Conservation (phyloP, 495 filamentous ascomycete species). For the Penicillium pulvis region DNA sequence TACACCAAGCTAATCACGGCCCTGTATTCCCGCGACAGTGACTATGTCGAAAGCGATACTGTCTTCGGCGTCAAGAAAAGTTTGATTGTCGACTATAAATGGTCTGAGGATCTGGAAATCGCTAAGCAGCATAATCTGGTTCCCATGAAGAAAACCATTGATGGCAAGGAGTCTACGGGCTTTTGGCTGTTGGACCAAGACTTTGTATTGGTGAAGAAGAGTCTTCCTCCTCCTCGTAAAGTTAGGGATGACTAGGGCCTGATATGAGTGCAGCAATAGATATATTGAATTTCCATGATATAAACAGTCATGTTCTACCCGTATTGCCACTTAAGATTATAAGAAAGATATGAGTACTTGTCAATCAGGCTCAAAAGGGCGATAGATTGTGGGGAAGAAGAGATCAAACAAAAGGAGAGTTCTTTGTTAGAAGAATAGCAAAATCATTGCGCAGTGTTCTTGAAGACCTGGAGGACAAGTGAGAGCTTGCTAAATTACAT, state of each 20-base stretch:
- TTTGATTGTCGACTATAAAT: background rate
- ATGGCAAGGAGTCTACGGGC: slow-evolving; percentile 11
- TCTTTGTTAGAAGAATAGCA: too few species aligned
- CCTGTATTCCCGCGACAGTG: background rate
- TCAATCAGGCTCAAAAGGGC: too few species aligned
- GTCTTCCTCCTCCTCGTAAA: slow-evolving; percentile 4
- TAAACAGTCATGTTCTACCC: too few species aligned
- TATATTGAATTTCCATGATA: too few species aligned
- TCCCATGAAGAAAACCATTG: slow-evolving; percentile 7
- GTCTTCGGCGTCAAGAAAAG: background rate
- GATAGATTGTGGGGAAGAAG: too few species aligned
- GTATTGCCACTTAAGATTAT: too few species aligned
- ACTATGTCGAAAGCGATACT: background rate
- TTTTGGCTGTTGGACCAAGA: slow-evolving; percentile 19
- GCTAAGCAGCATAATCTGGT: background rate
- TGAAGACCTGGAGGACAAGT: too few species aligned
- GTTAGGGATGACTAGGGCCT: background rate
- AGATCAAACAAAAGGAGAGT: too few species aligned
- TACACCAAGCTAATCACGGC: background rate
- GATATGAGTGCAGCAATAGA: too few species aligned
- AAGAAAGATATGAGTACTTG: too few species aligned
- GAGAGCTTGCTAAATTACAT: too few species aligned
- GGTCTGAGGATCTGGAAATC: background rate
- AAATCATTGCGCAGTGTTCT: too few species aligned
- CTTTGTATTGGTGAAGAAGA: slow-evolving; percentile 20